Conservation (phyloP, 371 early-diverging fungal species). For the Amoeboaphelidium protococcarum region DNA sequence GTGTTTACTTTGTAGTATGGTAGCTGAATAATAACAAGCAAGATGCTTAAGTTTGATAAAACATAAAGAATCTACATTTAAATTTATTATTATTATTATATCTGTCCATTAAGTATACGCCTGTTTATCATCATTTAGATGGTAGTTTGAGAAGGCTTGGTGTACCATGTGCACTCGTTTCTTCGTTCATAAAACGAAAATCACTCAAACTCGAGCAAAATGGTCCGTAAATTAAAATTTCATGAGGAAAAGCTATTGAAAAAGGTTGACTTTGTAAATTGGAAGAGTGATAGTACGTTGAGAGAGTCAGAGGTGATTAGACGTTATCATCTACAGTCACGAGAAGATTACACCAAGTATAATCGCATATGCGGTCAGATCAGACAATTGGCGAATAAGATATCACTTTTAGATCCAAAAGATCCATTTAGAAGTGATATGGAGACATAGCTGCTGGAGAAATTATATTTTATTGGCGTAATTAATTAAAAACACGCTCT, state of each 20-base stretch:
- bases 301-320: constrained; percentile 76
- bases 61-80: no score
- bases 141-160: no score
- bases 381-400: constrained; percentile 54
- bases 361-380: constrained; percentile 70
- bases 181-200: no score
- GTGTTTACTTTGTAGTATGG: no score
- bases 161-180: no score
- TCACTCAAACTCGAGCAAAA: no score
- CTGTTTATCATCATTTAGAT: no score
- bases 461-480: constrained; percentile 73
- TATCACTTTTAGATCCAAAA: constrained; percentile 64
- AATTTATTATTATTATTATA: no score
- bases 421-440: constrained; percentile 56
- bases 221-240: constrained; percentile 62
- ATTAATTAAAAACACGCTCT: constrained; percentile 59
- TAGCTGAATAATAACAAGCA: no score
- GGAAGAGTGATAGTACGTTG: constrained; percentile 73
- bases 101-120: no score
- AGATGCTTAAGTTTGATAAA: no score
- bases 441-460: constrained; percentile 58
- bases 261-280: constrained; percentile 94
- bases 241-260: constrained; percentile 95
- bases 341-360: constrained; percentile 89
- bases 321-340: constrained; percentile 64